A percentile compares a stretch with the other conserved stretches of the same genome.
Conservation (phyloP, 768 basidiomycete genomes). For the Tulasnella sp. region DNA sequence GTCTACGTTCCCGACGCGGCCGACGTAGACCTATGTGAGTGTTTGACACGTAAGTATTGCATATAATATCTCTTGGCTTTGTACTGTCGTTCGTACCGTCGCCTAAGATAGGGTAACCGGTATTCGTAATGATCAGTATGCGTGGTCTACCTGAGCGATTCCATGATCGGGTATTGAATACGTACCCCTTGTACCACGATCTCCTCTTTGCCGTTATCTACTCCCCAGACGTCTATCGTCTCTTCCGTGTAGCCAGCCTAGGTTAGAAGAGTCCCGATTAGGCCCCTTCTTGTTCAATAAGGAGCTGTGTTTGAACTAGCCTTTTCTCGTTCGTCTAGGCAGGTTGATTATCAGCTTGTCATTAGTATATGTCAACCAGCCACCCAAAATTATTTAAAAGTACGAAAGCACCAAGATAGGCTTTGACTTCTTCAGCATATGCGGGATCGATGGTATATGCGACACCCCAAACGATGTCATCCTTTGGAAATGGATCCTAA, state of each 20-base stretch:
- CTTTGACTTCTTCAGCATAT: conserved; percentile 63
- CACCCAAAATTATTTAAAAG: background rate
- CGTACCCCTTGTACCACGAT: conserved; percentile 30
- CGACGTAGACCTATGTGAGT: conserved; percentile 85
- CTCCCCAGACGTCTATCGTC: conserved; percentile 56
- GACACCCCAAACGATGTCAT: conserved; percentile 81
- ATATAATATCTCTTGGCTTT: conserved; percentile 19
- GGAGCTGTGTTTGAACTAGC: conserved; percentile 27
- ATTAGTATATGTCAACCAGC: background rate
- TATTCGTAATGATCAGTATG: background rate
- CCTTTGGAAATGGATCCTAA: conserved; percentile 60
- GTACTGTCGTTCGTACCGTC: conserved; percentile 22
- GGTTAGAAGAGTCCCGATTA: background rate
- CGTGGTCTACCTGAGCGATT: background rate
- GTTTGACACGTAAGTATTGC: background rate
- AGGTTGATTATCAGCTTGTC: conserved; percentile 14
- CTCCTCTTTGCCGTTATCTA: conserved; percentile 41
- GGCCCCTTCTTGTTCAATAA: background rate
- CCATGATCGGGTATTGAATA: too few species aligned
- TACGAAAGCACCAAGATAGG: conserved; percentile 57
- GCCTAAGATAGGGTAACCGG: conserved; percentile 26
- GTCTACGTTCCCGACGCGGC: conserved; percentile 74
- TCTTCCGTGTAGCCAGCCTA: conserved; percentile 90
- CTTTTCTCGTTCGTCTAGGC: conserved; percentile 77
- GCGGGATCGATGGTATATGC: conserved; percentile 79